Conservation (phyloP, 2,329 filamentous ascomycete species). For the Penicillium olsonii region DNA sequence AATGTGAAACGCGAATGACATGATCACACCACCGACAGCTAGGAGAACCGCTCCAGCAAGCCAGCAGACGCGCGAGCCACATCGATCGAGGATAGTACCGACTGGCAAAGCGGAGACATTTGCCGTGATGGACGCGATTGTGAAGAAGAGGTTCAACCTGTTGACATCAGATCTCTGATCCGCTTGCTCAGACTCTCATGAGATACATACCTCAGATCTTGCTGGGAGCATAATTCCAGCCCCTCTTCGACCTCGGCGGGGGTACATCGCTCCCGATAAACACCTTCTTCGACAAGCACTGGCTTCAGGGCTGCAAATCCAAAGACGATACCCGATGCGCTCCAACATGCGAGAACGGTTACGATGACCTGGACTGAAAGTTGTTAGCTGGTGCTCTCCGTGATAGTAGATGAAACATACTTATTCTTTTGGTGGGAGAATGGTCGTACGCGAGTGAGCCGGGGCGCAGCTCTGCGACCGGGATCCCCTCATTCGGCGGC, state of each 20-base stretch:
- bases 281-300: slow-evolving; percentile 70
- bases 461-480: slow-evolving; percentile 40
- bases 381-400: slow-evolving; percentile 4
- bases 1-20: slow-evolving; percentile 66
- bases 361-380: slow-evolving; percentile 59
- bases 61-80: slow-evolving; percentile 76
- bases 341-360: slow-evolving; percentile 71
- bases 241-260: slow-evolving; percentile 52
- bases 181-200: not conserved
- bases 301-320: slow-evolving; percentile 85
- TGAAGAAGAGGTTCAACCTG: slow-evolving; percentile 87
- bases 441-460: slow-evolving; percentile 54
- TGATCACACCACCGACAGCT: slow-evolving; percentile 65
- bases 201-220: slow-evolving; percentile 52
- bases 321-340: slow-evolving; percentile 78
- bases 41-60: slow-evolving; percentile 69
- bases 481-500: slow-evolving; percentile 30
- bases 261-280: slow-evolving; percentile 68
- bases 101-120: slow-evolving; percentile 85
- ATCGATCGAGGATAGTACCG: slow-evolving; percentile 79
- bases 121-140: slow-evolving; percentile 80
- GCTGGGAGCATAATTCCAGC: slow-evolving; percentile 58
- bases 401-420: slow-evolving; percentile 16
- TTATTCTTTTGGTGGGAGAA: slow-evolving; percentile 38
- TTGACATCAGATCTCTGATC: slow-evolving; percentile 8